Conservation (phyloP, 768 basidiomycete genomes). For the Amylocystis lapponica region DNA sequence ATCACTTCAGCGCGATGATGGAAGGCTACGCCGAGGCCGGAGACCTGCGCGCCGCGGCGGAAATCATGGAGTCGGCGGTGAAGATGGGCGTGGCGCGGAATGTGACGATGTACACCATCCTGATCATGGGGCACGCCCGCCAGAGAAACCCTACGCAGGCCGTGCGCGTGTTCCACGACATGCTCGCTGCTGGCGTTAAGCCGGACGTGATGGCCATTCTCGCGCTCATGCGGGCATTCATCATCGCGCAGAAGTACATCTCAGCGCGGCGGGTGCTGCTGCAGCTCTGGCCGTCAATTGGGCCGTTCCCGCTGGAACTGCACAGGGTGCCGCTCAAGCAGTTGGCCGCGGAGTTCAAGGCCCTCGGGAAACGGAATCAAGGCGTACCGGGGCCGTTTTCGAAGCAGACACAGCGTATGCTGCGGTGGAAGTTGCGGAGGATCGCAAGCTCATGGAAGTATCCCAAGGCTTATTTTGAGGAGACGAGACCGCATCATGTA, state of each 20-base stretch:
- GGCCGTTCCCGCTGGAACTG: conserved; percentile 52
- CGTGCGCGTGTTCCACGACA: conserved; percentile 48
- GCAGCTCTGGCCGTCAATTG: conserved; percentile 58
- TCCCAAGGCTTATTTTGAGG: too few species aligned
- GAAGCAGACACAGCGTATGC: conserved; percentile 27
- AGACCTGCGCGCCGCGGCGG: conserved; percentile 51
- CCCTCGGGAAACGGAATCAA: conserved; percentile 1
- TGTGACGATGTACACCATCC: conserved; percentile 68
- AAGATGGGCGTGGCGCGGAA: conserved; percentile 50
- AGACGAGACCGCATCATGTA: too few species aligned
- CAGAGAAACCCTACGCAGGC: conserved; percentile 50
- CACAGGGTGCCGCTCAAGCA: conserved; percentile 37
- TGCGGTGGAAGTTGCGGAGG: conserved; percentile 34
- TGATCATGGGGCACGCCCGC: conserved; percentile 69
- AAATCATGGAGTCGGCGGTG: conserved; percentile 47
- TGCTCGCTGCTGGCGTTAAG: conserved; percentile 53
- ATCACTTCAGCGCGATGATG: conserved; percentile 74
- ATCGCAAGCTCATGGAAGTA: too few species aligned
- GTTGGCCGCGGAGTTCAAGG: conserved; percentile 41
- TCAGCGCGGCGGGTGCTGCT: conserved; percentile 50
- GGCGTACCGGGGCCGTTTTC: conserved; percentile 19
- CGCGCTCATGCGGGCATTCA: conserved; percentile 64
- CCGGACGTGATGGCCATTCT: conserved; percentile 73
- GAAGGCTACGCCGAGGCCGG: conserved; percentile 61
- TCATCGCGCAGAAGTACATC: conserved; percentile 45